These are phyloP conservation scores for Penicillium argentinense DNA, from an alignment of 495 filamentous ascomycete species.

Conservation along the genomic window DNA sequence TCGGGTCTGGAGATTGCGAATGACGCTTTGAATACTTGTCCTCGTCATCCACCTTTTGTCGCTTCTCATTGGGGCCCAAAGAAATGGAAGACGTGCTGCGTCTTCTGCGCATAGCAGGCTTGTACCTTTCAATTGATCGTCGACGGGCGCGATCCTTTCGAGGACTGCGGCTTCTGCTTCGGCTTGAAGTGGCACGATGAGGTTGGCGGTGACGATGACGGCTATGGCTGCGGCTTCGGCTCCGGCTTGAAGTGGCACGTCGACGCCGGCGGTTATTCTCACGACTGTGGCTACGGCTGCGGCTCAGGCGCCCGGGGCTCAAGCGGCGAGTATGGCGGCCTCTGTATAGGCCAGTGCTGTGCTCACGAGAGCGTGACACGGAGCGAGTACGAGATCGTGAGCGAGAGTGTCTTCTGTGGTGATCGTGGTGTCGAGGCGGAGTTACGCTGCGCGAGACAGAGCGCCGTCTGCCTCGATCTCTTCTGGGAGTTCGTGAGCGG, in stretches of 20 bases:
- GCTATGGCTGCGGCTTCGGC: constrained; percentile 26
- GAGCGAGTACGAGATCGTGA: constrained; percentile 47
- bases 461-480: constrained; percentile 44
- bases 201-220: constrained; percentile 15
- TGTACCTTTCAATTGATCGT: constrained; percentile 53
- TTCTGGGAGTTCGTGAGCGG: constrained; percentile 64
- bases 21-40: constrained; percentile 46
- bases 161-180: constrained; percentile 35
- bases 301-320: constrained; percentile 34
- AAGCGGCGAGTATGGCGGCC: constrained; percentile 38
- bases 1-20: constrained; percentile 30
- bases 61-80: constrained; percentile 48
- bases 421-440: constrained; percentile 29
- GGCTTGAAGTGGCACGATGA: constrained; percentile 31
- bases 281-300: constrained; percentile 24
- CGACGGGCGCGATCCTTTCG: constrained; percentile 49
- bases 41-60: constrained; percentile 62
- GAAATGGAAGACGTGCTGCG: constrained; percentile 52
- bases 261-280: constrained; percentile 17
- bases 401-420: constrained; percentile 29
- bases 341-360: constrained; percentile 35
- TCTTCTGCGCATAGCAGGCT: constrained; percentile 46
- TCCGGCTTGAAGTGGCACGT: constrained; percentile 30
- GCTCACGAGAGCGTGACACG: constrained; percentile 35
- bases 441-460: constrained; percentile 50